These are phyloP conservation scores for Lactarius sanguifluus DNA, from an alignment of 768 basidiomycete species.

Conservation along the genomic window DNA sequence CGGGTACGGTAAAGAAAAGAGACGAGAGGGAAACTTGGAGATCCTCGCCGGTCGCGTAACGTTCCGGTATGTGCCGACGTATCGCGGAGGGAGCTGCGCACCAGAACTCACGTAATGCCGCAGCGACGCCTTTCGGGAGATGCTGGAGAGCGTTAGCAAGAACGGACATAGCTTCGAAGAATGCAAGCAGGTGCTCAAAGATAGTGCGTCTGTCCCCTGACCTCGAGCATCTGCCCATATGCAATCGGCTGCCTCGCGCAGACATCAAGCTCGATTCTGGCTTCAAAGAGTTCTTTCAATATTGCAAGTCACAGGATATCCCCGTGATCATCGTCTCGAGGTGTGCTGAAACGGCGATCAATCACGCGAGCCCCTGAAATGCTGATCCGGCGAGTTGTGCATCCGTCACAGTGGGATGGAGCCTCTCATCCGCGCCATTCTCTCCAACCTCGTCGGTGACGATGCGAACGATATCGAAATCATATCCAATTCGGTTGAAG, in stretches of 20 bases:
- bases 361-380: background rate
- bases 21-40: slow-evolving; percentile 71
- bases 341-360: slow-evolving; percentile 38
- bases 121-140: slow-evolving; percentile 86
- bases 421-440: slow-evolving; percentile 87
- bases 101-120: slow-evolving; percentile 1
- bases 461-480: slow-evolving; percentile 79
- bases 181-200: slow-evolving; percentile 72
- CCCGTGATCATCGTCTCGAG: slow-evolving; percentile 94
- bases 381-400: background rate
- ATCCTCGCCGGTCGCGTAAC: slow-evolving; percentile 64
- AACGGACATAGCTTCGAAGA: slow-evolving; percentile 82
- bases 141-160: slow-evolving; percentile 75
- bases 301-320: slow-evolving; percentile 76
- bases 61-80: slow-evolving; percentile 54
- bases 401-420: slow-evolving; percentile 73
- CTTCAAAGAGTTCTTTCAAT: slow-evolving; percentile 84
- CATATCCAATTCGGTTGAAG: slow-evolving; percentile 86
- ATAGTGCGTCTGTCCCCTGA: slow-evolving; percentile 50
- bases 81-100: background rate
- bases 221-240: background rate
- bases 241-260: slow-evolving; percentile 35
- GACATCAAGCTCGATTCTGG: slow-evolving; percentile 86
- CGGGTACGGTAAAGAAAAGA: slow-evolving; percentile 75
- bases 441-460: slow-evolving; percentile 76